A percentile compares a stretch with the other conserved stretches of the same genome.
phyloP scores from a whole-genome alignment of 2,329 filamentous ascomycete genomes.

The Xylariaceae sp. region DNA sequence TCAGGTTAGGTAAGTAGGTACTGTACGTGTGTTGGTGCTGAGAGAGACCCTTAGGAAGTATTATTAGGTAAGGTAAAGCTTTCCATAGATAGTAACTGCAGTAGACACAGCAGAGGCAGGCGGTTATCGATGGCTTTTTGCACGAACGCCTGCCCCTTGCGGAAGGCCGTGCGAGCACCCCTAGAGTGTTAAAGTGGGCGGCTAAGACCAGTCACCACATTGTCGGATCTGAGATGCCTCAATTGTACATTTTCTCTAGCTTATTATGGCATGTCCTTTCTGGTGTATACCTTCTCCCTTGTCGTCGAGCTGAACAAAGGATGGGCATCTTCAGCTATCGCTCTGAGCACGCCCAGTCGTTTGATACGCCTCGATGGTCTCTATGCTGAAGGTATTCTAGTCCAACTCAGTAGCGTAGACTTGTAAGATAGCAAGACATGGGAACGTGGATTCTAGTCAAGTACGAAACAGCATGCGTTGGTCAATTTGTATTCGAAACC shows the following conservation, averaged over 20 bases:
- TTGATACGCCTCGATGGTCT: too few species aligned
- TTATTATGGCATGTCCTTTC: neutral
- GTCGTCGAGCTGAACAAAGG: neutral
- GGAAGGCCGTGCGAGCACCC: slow-evolving; percentile 7
- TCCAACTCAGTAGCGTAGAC: too few species aligned
- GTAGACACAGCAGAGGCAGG: neutral
- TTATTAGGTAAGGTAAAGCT: too few species aligned
- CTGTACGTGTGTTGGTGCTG: too few species aligned
- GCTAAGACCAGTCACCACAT: neutral
- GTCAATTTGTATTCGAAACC: too few species aligned
- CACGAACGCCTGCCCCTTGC: slow-evolving; percentile 9
- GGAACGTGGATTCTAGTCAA: too few species aligned
- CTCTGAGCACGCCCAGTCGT: too few species aligned
- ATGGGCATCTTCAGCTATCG: neutral
- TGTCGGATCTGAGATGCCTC: neutral
- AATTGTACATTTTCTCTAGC: neutral
- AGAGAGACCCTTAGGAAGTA: too few species aligned
- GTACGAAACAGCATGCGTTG: too few species aligned
- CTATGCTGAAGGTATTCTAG: too few species aligned
- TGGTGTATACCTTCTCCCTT: neutral
- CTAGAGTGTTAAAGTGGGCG: neutral
- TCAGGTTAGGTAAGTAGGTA: too few species aligned
- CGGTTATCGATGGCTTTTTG: slow-evolving; percentile 9
- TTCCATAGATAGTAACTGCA: neutral
- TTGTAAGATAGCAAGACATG: too few species aligned